Evolutionary conservation across 2,329 filamentous ascomycete genomes (phyloP).

Genomic region (Sporothrix pallida): DNA sequence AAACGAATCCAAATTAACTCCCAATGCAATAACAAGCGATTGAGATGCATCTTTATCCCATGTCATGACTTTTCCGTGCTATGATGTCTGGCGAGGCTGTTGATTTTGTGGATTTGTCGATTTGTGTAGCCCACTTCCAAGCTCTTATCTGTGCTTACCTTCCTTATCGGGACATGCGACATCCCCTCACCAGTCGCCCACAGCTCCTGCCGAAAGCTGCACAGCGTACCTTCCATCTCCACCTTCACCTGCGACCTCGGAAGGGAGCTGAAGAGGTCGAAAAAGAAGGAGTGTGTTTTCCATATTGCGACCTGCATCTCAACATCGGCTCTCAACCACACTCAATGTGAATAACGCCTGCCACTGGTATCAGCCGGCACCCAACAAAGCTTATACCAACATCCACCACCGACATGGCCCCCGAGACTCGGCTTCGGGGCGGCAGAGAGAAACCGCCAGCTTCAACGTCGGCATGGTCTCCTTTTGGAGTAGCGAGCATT

Average conservation of each 20-base stretch:
- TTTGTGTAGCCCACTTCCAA: not conserved
- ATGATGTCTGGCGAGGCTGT: not conserved
- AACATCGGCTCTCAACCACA: not conserved
- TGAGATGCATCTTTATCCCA: not conserved
- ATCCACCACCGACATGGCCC: conserved; percentile 9
- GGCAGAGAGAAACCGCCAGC: not conserved
- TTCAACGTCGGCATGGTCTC: conserved; percentile 18
- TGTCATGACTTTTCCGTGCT: not conserved
- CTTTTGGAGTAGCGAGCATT: not conserved
- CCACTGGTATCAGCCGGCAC: not conserved
- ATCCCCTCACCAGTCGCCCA: not conserved
- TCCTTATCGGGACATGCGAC: conserved; percentile 26
- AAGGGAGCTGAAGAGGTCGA: not conserved
- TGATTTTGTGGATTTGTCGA: not conserved
- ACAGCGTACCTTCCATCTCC: not conserved
- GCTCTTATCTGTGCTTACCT: not conserved
- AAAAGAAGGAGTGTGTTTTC: no score
- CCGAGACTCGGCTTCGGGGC: not conserved
- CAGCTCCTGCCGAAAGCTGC: not conserved
- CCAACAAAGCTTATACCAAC: not conserved
- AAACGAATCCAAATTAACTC: no score
- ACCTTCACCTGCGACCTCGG: not conserved
- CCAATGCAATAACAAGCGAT: no score
- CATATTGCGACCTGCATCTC: not conserved
- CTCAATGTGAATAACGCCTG: not conserved